phyloP scores from a whole-genome alignment of 1,284 basidiomycete genomes.

The Meira nashicola region DNA sequence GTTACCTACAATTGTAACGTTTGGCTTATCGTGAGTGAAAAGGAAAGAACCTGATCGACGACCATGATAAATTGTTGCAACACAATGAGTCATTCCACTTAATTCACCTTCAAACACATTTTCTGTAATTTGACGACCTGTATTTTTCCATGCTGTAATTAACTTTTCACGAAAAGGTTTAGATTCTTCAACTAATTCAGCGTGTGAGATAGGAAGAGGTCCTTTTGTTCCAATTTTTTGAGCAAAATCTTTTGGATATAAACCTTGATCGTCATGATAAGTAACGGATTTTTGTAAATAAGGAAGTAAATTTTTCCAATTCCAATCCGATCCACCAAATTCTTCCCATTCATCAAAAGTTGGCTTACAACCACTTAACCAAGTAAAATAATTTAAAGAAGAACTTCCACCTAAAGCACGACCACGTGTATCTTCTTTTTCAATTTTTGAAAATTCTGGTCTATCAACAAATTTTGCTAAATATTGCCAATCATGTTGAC shows the following conservation, averaged over 20 bases:
- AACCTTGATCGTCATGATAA: not conserved
- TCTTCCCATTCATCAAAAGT: slow-evolving; percentile 10
- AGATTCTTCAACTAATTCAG: not conserved
- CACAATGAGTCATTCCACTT: not conserved
- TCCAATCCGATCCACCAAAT: not conserved
- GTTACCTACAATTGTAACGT: not conserved
- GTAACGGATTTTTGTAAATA: not conserved
- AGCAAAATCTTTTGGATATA: not conserved
- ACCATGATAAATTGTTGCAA: not conserved
- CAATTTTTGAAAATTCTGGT: not conserved
- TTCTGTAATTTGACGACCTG: not conserved
- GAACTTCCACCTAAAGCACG: not conserved
- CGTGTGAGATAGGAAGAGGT: not conserved
- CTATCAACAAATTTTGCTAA: not conserved
- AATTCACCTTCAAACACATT: not conserved
- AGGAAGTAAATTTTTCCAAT: not conserved
- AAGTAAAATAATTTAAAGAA: slow-evolving; percentile 6
- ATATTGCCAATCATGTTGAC: not conserved
- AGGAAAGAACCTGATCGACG: not conserved
- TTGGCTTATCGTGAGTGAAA: not conserved
- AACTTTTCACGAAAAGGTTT: not conserved
- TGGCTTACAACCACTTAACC: not conserved
- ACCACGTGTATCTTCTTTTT: slow-evolving; percentile 4
- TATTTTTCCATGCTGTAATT: not conserved
- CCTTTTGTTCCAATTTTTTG: not conserved